Evolutionary conservation across 306 rosid genomes (phyloP).

Genomic region (Sicyos edulis): DNA sequence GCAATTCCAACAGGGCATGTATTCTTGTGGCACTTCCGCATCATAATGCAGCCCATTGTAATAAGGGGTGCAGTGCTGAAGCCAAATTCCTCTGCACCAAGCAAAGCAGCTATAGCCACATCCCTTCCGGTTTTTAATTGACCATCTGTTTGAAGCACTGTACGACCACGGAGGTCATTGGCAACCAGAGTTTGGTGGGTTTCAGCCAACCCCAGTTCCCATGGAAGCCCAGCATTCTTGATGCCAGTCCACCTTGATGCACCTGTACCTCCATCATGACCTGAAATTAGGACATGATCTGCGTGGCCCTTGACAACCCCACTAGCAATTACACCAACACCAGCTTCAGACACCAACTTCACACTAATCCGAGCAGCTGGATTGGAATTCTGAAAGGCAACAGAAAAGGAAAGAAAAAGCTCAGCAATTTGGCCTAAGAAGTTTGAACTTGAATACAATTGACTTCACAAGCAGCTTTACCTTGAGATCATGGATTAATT

Average conservation of each 20-base stretch:
- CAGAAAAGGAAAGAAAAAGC: slow-evolving; percentile 14
- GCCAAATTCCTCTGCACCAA: slow-evolving; percentile 98
- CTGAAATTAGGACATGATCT: slow-evolving; percentile 89
- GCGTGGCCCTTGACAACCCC: slow-evolving; percentile 99
- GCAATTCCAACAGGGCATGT: slow-evolving; percentile 99
- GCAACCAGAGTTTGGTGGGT: slow-evolving; percentile 98
- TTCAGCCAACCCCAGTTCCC: slow-evolving; percentile 99
- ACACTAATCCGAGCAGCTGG: slow-evolving; percentile 95
- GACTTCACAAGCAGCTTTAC: slow-evolving; percentile 27
- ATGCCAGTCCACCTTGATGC: slow-evolving; percentile 99
- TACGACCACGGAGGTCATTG: slow-evolving; percentile 93
- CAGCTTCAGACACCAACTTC: slow-evolving; percentile 96
- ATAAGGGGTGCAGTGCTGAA: slow-evolving; percentile 99
- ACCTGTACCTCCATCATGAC: slow-evolving; percentile 99
- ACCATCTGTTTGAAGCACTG: slow-evolving; percentile 96
- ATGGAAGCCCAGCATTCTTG: slow-evolving; percentile 97
- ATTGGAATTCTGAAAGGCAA: slow-evolving; percentile 63
- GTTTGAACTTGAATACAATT: not conserved
- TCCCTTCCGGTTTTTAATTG: slow-evolving; percentile 98
- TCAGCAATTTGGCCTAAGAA: too few species aligned
- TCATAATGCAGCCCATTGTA: slow-evolving; percentile 98
- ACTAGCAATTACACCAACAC: slow-evolving; percentile 97
- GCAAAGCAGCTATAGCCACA: slow-evolving; percentile 95
- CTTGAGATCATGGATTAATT: slow-evolving; percentile 90
- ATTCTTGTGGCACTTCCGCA: slow-evolving; percentile 98